Conservation (phyloP, 805 yeast species). For the Candida chauliodis region DNA sequence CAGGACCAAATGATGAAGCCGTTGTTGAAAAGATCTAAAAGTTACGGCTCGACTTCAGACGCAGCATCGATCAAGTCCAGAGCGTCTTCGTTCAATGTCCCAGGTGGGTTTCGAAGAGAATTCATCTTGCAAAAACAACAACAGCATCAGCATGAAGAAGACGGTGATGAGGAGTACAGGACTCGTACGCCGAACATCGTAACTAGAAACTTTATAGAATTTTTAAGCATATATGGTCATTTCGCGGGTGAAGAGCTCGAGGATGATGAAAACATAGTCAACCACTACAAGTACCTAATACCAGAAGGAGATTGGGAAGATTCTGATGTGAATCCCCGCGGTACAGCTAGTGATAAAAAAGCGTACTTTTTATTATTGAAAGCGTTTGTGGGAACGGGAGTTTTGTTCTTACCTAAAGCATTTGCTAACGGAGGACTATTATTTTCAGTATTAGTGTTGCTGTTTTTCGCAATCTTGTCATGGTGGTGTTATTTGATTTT, state of each 20-base stretch:
- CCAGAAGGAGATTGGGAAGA: constrained; percentile 32
- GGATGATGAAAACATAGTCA: constrained; percentile 57
- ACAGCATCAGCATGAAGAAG: constrained; percentile 24
- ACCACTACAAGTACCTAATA: constrained; percentile 36
- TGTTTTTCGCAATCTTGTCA: constrained; percentile 65
- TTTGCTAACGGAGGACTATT: constrained; percentile 69
- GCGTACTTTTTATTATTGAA: constrained; percentile 70
- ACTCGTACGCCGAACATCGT: constrained; percentile 43
- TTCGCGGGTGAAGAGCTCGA: constrained; percentile 83
- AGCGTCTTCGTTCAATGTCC: constrained; percentile 69
- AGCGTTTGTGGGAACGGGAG: constrained; percentile 77
- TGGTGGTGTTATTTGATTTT: constrained; percentile 75
- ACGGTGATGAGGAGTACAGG: constrained; percentile 9
- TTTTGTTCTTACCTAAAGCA: constrained; percentile 65
- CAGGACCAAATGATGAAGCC: constrained; percentile 13
- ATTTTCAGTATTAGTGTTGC: constrained; percentile 51
- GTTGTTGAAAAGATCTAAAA: constrained; percentile 17
- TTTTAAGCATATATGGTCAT: constrained; percentile 76
- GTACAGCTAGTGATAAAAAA: constrained; percentile 70
- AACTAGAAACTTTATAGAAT: constrained; percentile 73
- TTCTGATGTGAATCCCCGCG: constrained; percentile 31
- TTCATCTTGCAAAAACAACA: constrained; percentile 42
- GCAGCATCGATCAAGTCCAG: constrained; percentile 22
- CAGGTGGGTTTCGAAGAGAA: constrained; percentile 81
- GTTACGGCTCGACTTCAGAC: constrained; percentile 6